Percentiles rank a stretch among this genome's conserved stretches.
These are phyloP conservation scores for Erysimum cheiri DNA, from an alignment of 441 rosid species.

Conservation along the genomic window DNA sequence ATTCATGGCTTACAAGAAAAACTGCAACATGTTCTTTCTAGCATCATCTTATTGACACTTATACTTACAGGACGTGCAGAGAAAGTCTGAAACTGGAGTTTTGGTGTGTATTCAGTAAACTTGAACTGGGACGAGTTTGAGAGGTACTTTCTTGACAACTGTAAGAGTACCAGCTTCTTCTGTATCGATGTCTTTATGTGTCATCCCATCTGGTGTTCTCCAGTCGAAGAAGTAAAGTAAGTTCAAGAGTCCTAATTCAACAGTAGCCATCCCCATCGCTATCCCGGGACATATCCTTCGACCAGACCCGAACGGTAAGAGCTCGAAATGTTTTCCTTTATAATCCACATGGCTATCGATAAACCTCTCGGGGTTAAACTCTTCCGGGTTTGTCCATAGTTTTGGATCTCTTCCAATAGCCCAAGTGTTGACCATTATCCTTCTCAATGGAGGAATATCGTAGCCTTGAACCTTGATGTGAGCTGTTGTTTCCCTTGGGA, in stretches of 20 bases:
- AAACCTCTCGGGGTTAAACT: conserved; percentile 45
- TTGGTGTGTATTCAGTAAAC: conserved; percentile 3
- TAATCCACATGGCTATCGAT: conserved; percentile 33
- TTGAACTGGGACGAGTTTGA: conserved; percentile 37
- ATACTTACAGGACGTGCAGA: background rate
- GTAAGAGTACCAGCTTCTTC: conserved; percentile 38
- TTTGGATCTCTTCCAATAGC: conserved; percentile 40
- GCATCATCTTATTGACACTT: background rate
- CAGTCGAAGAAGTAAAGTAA: conserved; percentile 46
- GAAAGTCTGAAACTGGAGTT: background rate
- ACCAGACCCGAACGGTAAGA: conserved; percentile 47
- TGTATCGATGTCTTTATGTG: conserved; percentile 14
- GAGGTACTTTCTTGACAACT: conserved; percentile 33
- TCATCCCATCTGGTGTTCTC: conserved; percentile 41
- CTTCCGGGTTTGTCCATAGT: conserved; percentile 42
- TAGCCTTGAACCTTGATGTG: conserved; percentile 45
- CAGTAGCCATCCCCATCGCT: conserved; percentile 13
- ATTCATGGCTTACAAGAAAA: too few species aligned
- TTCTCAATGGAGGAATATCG: conserved; percentile 34
- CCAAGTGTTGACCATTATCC: conserved; percentile 35
- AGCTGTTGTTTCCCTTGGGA: conserved; percentile 49
- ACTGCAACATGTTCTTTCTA: background rate
- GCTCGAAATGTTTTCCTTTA: conserved; percentile 40
- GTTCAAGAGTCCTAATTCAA: conserved; percentile 42
- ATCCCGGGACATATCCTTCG: conserved; percentile 47